Conservation (phyloP, 2,329 filamentous ascomycete genomes). For the Ophiognomonia clavigignenti-juglandacearum region DNA sequence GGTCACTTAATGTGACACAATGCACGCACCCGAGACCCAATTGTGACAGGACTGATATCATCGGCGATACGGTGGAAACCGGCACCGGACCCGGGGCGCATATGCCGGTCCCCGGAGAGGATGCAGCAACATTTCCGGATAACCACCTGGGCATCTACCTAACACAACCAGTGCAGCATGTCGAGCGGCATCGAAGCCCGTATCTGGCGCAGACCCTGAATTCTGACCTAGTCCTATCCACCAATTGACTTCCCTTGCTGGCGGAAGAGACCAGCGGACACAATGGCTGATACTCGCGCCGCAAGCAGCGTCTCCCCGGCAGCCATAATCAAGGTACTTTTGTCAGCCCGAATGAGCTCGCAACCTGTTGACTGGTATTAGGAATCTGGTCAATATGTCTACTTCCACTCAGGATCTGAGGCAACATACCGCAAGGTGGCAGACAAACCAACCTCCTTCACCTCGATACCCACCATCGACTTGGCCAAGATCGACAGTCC, state of each 20-base stretch:
- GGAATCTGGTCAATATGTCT: conserved; percentile 23
- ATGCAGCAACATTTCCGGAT: conserved; percentile 1
- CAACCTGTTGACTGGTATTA: neutral
- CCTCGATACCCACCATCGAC: conserved; percentile 29
- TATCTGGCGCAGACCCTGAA: no score
- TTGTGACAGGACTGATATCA: neutral
- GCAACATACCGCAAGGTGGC: conserved; percentile 26
- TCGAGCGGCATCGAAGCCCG: no score
- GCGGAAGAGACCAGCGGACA: no score
- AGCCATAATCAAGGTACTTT: no score
- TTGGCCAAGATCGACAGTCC: conserved; percentile 21
- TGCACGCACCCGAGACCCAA: neutral
- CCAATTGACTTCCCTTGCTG: no score
- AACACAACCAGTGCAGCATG: no score
- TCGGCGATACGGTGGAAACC: neutral
- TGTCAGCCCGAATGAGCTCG: no score
- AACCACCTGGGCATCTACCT: neutral
- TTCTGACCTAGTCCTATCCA: no score
- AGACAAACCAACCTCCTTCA: conserved; percentile 23
- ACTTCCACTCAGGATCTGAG: conserved; percentile 28
- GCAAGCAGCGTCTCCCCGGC: no score
- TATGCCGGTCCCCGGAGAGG: no score
- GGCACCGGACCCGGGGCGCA: no score
- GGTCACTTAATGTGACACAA: neutral
- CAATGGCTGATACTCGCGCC: no score